These are phyloP conservation scores for Globisporangium rhizosaccharum DNA, from an alignment of 352 stramenopile species.

Conservation along the genomic window DNA sequence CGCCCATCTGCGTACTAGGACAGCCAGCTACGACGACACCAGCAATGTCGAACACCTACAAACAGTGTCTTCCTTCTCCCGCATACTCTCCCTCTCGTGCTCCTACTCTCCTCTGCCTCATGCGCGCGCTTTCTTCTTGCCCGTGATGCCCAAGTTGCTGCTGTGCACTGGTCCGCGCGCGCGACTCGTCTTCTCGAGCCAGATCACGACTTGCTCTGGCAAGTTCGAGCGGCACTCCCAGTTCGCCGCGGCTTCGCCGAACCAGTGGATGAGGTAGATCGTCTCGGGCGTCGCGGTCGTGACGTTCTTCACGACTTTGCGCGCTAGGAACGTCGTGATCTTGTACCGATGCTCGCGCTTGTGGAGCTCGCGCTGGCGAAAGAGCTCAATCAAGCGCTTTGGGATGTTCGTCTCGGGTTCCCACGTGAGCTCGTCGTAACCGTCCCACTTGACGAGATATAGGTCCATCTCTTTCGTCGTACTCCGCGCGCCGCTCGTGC, in stretches of 20 bases:
- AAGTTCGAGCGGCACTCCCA: conserved; percentile 58
- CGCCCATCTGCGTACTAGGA: no score
- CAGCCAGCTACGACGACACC: not conserved
- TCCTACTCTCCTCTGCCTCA: conserved; percentile 1
- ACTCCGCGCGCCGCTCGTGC: conserved; percentile 19
- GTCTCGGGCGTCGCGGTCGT: conserved; percentile 46
- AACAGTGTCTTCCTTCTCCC: no score
- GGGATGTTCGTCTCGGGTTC: conserved; percentile 69
- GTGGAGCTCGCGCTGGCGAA: conserved; percentile 37
- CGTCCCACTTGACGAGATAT: conserved; percentile 77
- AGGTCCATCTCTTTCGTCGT: conserved; percentile 58
- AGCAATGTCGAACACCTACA: not conserved
- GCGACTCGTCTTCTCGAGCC: conserved; percentile 66
- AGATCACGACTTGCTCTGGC: conserved; percentile 46
- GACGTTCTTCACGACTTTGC: conserved; percentile 50
- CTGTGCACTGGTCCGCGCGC: not conserved
- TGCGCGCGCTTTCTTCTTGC: conserved; percentile 39
- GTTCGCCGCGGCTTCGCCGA: conserved; percentile 31
- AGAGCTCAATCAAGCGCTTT: conserved; percentile 52
- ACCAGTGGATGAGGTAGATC: conserved; percentile 74
- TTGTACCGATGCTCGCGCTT: conserved; percentile 48
- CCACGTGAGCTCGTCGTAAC: conserved; percentile 78
- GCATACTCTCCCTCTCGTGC: not conserved
- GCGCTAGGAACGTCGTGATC: conserved; percentile 48
- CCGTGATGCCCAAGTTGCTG: not conserved